These are phyloP conservation scores for Pharus latifolius DNA, from an alignment of 176 grass and related monocot genomes.

Conservation along the genomic window DNA sequence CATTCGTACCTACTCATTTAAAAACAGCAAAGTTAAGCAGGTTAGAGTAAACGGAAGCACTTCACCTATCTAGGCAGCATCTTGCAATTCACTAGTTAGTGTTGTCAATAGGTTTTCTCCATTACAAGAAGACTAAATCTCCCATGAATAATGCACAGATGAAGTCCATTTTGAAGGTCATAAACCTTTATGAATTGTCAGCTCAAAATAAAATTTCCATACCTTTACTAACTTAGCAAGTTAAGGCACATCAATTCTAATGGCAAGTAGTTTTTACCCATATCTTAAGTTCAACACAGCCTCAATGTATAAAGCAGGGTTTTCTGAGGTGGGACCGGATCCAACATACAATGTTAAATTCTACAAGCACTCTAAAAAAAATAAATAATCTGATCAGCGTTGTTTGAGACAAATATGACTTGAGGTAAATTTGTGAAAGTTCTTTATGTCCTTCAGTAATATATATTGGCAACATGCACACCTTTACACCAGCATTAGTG, in stretches of 20 bases:
- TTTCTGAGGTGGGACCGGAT: not conserved
- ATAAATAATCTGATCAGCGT: not conserved
- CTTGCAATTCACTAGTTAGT: not conserved
- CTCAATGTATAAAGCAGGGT: not conserved
- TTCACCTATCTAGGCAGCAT: not conserved
- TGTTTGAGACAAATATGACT: conserved; percentile 14
- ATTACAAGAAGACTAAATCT: not conserved
- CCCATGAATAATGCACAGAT: conserved; percentile 5
- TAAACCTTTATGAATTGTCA: not conserved
- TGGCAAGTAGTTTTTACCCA: not conserved
- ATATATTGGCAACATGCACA: conserved; percentile 18
- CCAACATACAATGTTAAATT: not conserved
- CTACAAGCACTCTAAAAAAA: not conserved
- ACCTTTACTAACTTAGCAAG: not conserved
- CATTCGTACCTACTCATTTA: conserved; percentile 70
- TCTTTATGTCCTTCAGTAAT: not conserved
- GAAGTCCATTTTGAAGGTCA: not conserved
- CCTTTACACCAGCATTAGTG: conserved; percentile 70
- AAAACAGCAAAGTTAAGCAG: not conserved
- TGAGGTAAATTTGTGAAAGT: not conserved
- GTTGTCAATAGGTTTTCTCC: not conserved
- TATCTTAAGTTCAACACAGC: not conserved
- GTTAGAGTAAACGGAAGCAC: not conserved
- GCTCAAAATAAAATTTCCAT: not conserved
- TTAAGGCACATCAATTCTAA: not conserved